Percentiles rank a stretch among this genome's conserved stretches.
Conservation (phyloP, 2,329 filamentous ascomycete species). For the Fusarium sarcochroum region DNA sequence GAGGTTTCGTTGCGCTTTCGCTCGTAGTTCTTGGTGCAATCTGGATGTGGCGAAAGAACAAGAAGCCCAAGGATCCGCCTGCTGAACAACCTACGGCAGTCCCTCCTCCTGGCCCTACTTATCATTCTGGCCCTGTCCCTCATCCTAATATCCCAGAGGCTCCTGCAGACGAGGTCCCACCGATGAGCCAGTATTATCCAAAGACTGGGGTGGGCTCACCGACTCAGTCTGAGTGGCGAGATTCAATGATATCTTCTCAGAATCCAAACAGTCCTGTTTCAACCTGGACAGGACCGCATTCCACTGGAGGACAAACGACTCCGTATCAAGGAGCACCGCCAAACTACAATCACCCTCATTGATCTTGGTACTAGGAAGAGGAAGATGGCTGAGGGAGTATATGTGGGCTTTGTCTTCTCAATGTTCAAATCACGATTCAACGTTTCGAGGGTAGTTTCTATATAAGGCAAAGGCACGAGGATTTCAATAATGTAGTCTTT, state of each 20-base stretch:
- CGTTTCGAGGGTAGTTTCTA: neutral
- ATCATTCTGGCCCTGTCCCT: neutral
- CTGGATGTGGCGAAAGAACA: conserved; percentile 23
- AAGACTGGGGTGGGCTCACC: conserved; percentile 15
- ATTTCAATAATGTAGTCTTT: neutral
- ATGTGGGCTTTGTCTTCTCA: neutral
- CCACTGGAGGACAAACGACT: neutral
- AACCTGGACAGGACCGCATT: conserved; percentile 17
- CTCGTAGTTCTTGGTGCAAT: conserved; percentile 16
- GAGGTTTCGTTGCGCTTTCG: conserved; percentile 18
- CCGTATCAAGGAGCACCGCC: conserved; percentile 9
- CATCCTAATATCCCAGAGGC: conserved; percentile 1
- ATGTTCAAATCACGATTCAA: too few species aligned
- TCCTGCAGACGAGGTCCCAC: neutral
- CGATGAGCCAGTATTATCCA: conserved; percentile 14
- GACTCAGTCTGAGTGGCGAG: conserved; percentile 25
- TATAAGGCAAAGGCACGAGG: neutral
- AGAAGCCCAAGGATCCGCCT: neutral
- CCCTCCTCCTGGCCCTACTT: neutral
- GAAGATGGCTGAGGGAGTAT: too few species aligned
- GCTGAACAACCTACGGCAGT: neutral
- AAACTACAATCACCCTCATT: neutral
- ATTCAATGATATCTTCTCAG: conserved; percentile 7
- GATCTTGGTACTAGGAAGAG: neutral
- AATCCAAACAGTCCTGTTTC: conserved; percentile 21